Conservation (phyloP, 2,329 filamentous ascomycete genomes). For the Fusarium oligoseptatum region DNA sequence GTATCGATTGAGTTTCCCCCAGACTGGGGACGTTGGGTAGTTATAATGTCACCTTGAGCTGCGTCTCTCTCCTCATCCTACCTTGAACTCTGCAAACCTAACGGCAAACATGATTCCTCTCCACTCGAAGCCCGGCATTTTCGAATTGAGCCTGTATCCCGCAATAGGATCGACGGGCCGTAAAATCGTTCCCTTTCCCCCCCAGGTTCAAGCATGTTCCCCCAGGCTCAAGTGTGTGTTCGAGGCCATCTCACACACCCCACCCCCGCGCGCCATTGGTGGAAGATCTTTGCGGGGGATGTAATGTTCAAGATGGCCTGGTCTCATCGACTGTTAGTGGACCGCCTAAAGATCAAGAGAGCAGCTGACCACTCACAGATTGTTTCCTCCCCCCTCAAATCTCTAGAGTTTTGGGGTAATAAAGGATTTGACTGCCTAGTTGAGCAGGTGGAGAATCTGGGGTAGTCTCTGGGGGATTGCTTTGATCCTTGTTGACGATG, state of each 20-base stretch:
- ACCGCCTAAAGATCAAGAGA: conserved; percentile 37
- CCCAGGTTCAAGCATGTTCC: not conserved
- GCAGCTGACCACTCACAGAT: conserved; percentile 29
- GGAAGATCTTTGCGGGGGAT: conserved; percentile 39
- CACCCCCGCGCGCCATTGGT: conserved; percentile 34
- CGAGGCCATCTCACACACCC: conserved; percentile 4
- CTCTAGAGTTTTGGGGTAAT: conserved; percentile 22
- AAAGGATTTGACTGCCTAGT: conserved; percentile 8
- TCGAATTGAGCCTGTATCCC: conserved; percentile 11
- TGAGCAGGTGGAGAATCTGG: conserved; percentile 39
- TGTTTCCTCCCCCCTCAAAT: conserved; percentile 19
- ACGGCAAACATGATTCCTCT: not conserved
- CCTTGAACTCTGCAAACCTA: not conserved
- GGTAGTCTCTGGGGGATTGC: conserved; percentile 34
- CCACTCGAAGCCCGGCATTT: not conserved
- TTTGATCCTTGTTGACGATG: not conserved
- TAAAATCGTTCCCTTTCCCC: not conserved
- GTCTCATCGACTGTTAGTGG: conserved; percentile 34
- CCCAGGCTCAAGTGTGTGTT: not conserved
- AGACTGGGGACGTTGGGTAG: conserved; percentile 4
- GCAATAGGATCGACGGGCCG: conserved; percentile 45
- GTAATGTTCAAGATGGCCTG: conserved; percentile 6
- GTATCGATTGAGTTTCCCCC: not conserved
- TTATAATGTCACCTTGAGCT: conserved; percentile 23
- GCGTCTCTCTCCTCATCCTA: conserved; percentile 20